These are phyloP conservation scores for Phytophthora agathidicida DNA, from an alignment of 352 stramenopile species.

Conservation along the genomic window DNA sequence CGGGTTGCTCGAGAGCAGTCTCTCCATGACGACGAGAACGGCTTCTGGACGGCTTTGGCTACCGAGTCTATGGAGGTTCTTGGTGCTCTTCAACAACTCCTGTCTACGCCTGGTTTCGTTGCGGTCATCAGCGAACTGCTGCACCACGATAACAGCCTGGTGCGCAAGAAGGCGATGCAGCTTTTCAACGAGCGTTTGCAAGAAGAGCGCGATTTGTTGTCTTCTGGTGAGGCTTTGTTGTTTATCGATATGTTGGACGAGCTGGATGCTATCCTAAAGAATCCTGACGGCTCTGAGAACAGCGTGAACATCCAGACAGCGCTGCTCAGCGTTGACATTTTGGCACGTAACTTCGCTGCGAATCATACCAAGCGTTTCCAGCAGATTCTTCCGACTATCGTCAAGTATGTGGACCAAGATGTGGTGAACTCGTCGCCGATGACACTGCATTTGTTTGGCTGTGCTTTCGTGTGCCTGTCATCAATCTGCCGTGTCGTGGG, in stretches of 20 bases:
- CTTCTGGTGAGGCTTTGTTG: constrained; percentile 72
- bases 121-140: constrained; percentile 85
- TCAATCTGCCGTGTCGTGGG: constrained; percentile 76
- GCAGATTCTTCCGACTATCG: constrained; percentile 68
- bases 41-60: constrained; percentile 66
- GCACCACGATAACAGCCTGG: constrained; percentile 86
- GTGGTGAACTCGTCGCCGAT: constrained; percentile 52
- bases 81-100: constrained; percentile 76
- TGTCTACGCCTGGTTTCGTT: constrained; percentile 87
- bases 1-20: constrained; percentile 74
- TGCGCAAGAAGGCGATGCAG: constrained; percentile 90
- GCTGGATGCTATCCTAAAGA: constrained; percentile 72
- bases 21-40: constrained; percentile 49
- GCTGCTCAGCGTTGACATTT: constrained; percentile 83
- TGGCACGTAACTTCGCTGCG: constrained; percentile 79
- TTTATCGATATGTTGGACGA: constrained; percentile 91
- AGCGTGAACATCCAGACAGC: constrained; percentile 85
- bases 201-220: constrained; percentile 62
- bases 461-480: constrained; percentile 82
- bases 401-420: constrained; percentile 76
- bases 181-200: constrained; percentile 88
- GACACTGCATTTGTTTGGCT: constrained; percentile 77
- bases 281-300: constrained; percentile 63
- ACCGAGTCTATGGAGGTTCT: constrained; percentile 76
- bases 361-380: constrained; percentile 81